phyloP scores from a whole-genome alignment of 257 asterid species.

The Linderniella brevidens region DNA sequence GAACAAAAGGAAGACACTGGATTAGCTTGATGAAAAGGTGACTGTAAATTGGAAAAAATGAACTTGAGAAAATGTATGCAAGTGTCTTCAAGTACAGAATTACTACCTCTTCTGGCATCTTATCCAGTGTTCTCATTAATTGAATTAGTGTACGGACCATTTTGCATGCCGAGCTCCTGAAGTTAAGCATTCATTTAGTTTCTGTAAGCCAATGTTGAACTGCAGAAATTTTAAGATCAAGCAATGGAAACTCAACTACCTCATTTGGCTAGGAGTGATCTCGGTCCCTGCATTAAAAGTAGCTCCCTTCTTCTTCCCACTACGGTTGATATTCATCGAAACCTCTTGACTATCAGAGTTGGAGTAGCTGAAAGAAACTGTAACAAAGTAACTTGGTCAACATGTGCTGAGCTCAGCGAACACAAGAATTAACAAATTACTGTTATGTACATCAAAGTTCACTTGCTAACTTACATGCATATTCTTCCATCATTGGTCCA shows the following conservation, averaged over 20 bases:
- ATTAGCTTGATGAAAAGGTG: conserved; percentile 9
- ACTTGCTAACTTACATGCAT: conserved; percentile 24
- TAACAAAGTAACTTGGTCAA: not conserved
- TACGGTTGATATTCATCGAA: conserved; percentile 67
- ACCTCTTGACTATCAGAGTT: conserved; percentile 73
- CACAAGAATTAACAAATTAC: not conserved
- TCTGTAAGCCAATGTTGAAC: not conserved
- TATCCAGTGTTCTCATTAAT: conserved; percentile 86
- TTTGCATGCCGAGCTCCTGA: conserved; percentile 5
- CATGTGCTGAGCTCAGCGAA: not conserved
- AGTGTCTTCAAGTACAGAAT: conserved; percentile 10
- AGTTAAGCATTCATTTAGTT: not conserved
- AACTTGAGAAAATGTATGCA: conserved; percentile 6
- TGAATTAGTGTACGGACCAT: conserved; percentile 5
- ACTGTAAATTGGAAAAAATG: not conserved
- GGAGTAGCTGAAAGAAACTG: conserved; percentile 48
- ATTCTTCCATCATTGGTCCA: conserved; percentile 90
- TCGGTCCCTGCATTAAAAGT: conserved; percentile 59
- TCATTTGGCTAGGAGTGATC: conserved; percentile 80
- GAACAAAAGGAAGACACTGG: conserved; percentile 20
- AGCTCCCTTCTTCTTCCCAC: conserved; percentile 74
- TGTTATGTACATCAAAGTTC: not conserved
- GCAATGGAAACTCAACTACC: conserved; percentile 18
- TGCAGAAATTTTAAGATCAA: not conserved
- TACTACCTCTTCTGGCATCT: conserved; percentile 87